Evolutionary conservation across 768 basidiomycete species (phyloP).

Genomic region (Hericium alpestre): DNA sequence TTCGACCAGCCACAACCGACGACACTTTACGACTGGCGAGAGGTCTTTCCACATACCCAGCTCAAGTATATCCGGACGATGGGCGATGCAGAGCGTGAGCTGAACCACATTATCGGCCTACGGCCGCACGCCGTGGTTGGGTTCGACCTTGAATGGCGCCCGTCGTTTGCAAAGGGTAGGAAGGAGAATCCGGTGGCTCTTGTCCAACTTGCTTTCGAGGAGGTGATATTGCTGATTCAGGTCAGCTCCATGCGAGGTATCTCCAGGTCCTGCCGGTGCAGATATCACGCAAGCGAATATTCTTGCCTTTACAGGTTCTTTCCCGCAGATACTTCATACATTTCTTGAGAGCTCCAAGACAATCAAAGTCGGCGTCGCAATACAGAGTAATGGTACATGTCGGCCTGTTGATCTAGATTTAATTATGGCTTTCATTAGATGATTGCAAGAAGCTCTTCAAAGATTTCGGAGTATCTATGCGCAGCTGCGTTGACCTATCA

Average conservation of each 20-base stretch:
- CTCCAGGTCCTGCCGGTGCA: not conserved
- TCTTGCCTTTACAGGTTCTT: slow-evolving; percentile 1
- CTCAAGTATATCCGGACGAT: not conserved
- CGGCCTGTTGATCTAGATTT: too few relatives aligned
- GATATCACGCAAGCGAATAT: not conserved
- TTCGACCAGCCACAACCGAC: too few relatives aligned
- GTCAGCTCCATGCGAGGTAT: slow-evolving; percentile 46
- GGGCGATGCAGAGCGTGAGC: not conserved
- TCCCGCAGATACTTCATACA: slow-evolving; percentile 28
- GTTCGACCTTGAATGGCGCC: slow-evolving; percentile 77
- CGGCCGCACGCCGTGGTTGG: slow-evolving; percentile 29
- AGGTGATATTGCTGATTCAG: slow-evolving; percentile 54
- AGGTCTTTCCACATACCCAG: not conserved
- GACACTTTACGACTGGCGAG: not conserved
- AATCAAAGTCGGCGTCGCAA: slow-evolving; percentile 63
- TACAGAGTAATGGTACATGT: slow-evolving; percentile 37
- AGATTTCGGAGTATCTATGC: slow-evolving; percentile 30
- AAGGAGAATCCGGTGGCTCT: slow-evolving; percentile 61
- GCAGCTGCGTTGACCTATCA: slow-evolving; percentile 57
- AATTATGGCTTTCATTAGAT: slow-evolving; percentile 25
- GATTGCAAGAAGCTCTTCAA: slow-evolving; percentile 58
- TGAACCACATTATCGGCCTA: not conserved
- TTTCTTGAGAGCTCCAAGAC: slow-evolving; percentile 45
- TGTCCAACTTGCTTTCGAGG: slow-evolving; percentile 54
- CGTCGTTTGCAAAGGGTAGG: slow-evolving; percentile 41